Percentiles rank a stretch among this genome's conserved stretches.
phyloP scores from a whole-genome alignment of 495 filamentous ascomycete genomes.

The Chaetomium fimeti region DNA sequence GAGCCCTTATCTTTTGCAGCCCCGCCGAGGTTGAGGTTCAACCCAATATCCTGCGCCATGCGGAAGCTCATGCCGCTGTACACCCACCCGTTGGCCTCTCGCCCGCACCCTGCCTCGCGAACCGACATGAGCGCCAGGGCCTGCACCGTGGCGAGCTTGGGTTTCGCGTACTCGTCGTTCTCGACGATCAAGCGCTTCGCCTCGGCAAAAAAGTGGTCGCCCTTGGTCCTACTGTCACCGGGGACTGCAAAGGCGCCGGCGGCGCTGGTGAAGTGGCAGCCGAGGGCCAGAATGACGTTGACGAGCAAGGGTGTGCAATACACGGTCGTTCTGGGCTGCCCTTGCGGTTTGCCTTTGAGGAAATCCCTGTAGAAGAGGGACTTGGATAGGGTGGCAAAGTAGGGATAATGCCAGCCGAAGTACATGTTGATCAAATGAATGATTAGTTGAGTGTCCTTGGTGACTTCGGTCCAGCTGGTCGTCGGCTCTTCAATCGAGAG shows the following conservation, averaged over 20 bases:
- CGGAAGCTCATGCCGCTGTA: conserved; percentile 98
- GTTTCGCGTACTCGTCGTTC: conserved; percentile 90
- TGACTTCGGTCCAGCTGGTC: conserved; percentile 84
- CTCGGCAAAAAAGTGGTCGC: conserved; percentile 95
- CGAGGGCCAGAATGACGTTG: conserved; percentile 93
- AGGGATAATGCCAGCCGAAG: conserved; percentile 97
- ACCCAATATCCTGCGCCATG: conserved; percentile 93
- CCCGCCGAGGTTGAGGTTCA: conserved; percentile 79
- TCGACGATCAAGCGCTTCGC: conserved; percentile 86
- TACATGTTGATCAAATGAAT: conserved; percentile 94
- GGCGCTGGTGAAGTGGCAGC: conserved; percentile 90
- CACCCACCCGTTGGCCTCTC: conserved; percentile 95
- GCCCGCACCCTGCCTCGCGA: conserved; percentile 89
- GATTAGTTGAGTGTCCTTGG: conserved; percentile 72
- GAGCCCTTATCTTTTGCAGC: conserved; percentile 55
- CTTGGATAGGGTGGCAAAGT: conserved; percentile 92
- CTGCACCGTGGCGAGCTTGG: conserved; percentile 89
- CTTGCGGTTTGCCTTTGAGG: conserved; percentile 54
- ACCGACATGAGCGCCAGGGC: conserved; percentile 95
- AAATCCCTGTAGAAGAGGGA: conserved; percentile 88
- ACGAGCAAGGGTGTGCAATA: conserved; percentile 91
- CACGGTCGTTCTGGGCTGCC: conserved; percentile 49
- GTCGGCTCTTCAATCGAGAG: conserved; percentile 60
- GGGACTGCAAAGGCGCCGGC: conserved; percentile 65
- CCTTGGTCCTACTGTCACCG: conserved; percentile 77